Evolutionary conservation across 2,329 filamentous ascomycete species (phyloP).

Genomic region (Penicillium fuscoglaucum): DNA sequence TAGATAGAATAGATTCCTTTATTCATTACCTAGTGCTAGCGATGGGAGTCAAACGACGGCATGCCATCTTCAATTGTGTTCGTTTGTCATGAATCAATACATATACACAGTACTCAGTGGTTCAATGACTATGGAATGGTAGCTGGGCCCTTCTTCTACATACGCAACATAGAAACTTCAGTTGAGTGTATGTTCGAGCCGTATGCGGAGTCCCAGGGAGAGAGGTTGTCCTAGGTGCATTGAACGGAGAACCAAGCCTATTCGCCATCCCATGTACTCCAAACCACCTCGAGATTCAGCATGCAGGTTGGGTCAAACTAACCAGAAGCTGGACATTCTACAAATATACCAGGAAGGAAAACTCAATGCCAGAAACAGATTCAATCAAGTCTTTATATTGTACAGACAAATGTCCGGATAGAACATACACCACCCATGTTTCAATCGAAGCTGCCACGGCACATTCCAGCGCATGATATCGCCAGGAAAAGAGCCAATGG

Average conservation of each 20-base stretch:
- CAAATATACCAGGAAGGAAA: not conserved
- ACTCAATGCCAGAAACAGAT: not conserved
- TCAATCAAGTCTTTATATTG: constrained; percentile 10
- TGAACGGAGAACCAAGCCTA: not conserved
- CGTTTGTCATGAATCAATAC: not conserved
- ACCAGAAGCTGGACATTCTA: not conserved
- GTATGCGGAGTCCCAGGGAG: not conserved
- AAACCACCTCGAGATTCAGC: not conserved
- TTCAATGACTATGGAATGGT: not conserved
- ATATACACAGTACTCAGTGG: not conserved
- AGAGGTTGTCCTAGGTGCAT: not conserved
- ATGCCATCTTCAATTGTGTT: not conserved
- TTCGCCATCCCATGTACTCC: not conserved
- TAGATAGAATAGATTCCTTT: not conserved
- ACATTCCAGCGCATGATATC: constrained; percentile 15
- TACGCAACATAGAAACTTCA: not conserved
- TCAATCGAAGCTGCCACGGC: not conserved
- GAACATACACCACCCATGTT: not conserved
- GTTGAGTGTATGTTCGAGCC: not conserved
- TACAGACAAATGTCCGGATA: constrained; percentile 10
- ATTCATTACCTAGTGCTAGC: not conserved
- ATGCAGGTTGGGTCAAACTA: too few species aligned
- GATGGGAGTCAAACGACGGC: not conserved
- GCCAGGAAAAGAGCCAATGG: constrained; percentile 1
- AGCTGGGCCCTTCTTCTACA: not conserved